Evolutionary conservation across 2,329 filamentous ascomycete species (phyloP).

Genomic region (Endocalyx cinctus): DNA sequence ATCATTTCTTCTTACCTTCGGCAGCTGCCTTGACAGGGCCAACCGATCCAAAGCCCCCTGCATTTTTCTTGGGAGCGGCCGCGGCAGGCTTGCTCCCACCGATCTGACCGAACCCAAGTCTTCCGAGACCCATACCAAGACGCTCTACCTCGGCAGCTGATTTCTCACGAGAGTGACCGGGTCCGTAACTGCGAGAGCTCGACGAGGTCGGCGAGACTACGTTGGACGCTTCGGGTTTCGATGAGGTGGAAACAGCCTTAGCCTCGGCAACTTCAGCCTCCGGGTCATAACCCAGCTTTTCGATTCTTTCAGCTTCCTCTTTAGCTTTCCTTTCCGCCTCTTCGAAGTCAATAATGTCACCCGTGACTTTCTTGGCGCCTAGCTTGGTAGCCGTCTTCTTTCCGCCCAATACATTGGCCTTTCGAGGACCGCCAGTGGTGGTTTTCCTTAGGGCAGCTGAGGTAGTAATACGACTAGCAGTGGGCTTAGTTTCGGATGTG

Average conservation of each 20-base stretch:
- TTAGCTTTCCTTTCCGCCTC: conserved; percentile 96
- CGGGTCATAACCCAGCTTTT: conserved; percentile 91
- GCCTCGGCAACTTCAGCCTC: conserved; percentile 66
- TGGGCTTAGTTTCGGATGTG: conserved; percentile 50
- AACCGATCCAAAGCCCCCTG: conserved; percentile 82
- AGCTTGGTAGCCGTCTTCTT: conserved; percentile 84
- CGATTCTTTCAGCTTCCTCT: conserved; percentile 93
- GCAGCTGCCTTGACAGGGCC: conserved; percentile 65
- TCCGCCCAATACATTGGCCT: conserved; percentile 78
- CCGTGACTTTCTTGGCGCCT: conserved; percentile 84
- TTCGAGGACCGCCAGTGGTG: conserved; percentile 62
- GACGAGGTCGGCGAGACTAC: conserved; percentile 72
- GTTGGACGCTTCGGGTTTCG: conserved; percentile 47
- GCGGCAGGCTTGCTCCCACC: conserved; percentile 58
- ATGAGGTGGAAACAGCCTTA: conserved; percentile 33
- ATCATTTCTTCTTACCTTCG: conserved; percentile 69
- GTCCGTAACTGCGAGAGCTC: conserved; percentile 62
- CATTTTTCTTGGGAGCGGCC: conserved; percentile 62
- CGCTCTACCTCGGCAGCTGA: conserved; percentile 78
- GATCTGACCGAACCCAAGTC: conserved; percentile 85
- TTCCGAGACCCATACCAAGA: conserved; percentile 80
- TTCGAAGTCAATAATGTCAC: conserved; percentile 86
- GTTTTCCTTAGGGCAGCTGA: conserved; percentile 81
- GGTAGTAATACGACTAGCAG: conserved; percentile 68
- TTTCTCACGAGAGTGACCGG: conserved; percentile 56